Conservation (phyloP, 805 yeast species). For the Naumovozyma baii region DNA sequence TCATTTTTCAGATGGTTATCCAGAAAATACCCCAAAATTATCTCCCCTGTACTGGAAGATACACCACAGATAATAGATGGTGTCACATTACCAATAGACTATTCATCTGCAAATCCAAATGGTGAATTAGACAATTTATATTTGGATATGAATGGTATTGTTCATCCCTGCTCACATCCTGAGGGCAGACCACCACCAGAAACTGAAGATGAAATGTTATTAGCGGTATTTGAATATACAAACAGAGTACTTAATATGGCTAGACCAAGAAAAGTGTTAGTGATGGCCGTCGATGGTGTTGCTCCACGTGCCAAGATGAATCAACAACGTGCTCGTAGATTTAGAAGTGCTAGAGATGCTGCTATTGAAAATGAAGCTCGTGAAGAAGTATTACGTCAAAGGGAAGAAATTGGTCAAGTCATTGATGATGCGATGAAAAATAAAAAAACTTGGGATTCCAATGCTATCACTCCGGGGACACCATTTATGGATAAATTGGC, state of each 20-base stretch:
- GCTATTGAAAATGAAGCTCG: constrained; percentile 64
- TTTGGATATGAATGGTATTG: constrained; percentile 97
- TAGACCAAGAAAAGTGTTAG: constrained; percentile 80
- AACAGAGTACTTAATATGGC: constrained; percentile 90
- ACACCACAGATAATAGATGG: constrained; percentile 51
- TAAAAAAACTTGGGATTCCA: constrained; percentile 85
- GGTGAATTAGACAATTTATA: constrained; percentile 93
- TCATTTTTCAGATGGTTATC: constrained; percentile 97
- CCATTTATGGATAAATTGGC: constrained; percentile 94
- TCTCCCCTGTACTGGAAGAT: constrained; percentile 80
- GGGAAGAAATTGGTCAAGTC: constrained; percentile 41
- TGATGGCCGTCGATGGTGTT: constrained; percentile 98
- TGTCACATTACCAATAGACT: constrained; percentile 52
- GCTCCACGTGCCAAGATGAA: constrained; percentile 98
- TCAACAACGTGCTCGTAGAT: constrained; percentile 90
- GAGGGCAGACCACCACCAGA: constrained; percentile 94
- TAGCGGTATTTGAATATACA: constrained; percentile 86
- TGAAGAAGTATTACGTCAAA: constrained; percentile 34
- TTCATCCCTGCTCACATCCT: constrained; percentile 98
- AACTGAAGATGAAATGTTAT: constrained; percentile 93
- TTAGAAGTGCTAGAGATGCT: constrained; percentile 86
- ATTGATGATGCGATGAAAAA: constrained; percentile 68
- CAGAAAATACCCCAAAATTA: constrained; percentile 84
- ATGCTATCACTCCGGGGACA: constrained; percentile 97
- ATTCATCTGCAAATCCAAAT: constrained; percentile 75